A percentile compares a stretch with the other conserved stretches of the same genome.
Evolutionary conservation across 257 asterid species (phyloP).

Genomic region (Orobanche coerulescens): DNA sequence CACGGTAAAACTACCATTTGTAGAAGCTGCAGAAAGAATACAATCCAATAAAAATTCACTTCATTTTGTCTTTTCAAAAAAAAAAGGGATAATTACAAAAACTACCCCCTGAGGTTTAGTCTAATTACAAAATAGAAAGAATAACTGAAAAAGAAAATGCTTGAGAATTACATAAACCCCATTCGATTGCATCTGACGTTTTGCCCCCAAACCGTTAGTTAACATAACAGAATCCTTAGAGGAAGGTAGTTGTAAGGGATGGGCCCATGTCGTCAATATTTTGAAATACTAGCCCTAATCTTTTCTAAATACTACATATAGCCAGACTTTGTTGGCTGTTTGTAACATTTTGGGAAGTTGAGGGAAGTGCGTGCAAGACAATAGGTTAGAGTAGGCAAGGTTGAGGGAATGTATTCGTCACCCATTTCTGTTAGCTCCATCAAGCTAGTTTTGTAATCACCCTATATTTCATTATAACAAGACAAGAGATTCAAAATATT

Average conservation of each 20-base stretch:
- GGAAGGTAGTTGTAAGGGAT: too few relatives aligned
- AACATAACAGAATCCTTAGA: too few relatives aligned
- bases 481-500: not conserved
- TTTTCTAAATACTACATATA: not conserved
- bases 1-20: conserved; percentile 68
- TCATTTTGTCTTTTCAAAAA: conserved; percentile 16
- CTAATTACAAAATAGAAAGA: not conserved
- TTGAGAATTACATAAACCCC: too few relatives aligned
- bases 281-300: not conserved
- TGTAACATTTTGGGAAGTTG: not conserved
- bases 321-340: not conserved
- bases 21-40: conserved; percentile 61
- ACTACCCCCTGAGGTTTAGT: not conserved
- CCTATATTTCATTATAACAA: too few relatives aligned
- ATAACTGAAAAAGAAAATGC: too few relatives aligned
- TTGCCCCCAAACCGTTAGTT: too few relatives aligned
- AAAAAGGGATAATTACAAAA: conserved; percentile 9
- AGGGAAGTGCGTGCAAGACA: too few relatives aligned
- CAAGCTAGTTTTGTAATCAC: too few relatives aligned
- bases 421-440: too few relatives aligned
- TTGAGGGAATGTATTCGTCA: too few relatives aligned
- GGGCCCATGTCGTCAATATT: not conserved
- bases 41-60: conserved; percentile 9
- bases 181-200: too few relatives aligned
- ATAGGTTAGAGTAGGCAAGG: too few relatives aligned